Conservation (phyloP, 139 green algal species). For the Prasinococcaceae sp. region DNA sequence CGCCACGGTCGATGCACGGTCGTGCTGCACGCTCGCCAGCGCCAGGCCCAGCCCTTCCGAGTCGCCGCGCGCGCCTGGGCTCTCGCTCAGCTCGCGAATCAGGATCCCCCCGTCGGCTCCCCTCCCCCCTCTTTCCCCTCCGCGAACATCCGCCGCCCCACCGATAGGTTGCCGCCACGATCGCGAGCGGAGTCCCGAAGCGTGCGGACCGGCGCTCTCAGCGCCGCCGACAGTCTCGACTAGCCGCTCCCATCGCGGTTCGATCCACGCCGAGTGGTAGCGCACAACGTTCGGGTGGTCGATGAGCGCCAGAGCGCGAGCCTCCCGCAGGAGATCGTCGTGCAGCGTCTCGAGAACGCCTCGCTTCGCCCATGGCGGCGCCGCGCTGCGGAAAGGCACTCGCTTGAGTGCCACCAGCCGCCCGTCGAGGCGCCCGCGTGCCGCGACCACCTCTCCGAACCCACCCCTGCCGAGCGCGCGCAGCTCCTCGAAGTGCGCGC, state of each 20-base stretch:
- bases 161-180: background rate
- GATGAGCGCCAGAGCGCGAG: background rate
- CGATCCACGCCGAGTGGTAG: conserved; percentile 1
- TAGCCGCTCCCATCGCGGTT: background rate
- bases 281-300: background rate
- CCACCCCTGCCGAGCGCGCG: background rate
- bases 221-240: background rate
- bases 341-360: background rate
- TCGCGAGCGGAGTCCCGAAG: background rate
- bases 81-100: too few species aligned
- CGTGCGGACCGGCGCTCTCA: background rate
- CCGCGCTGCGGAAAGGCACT: background rate
- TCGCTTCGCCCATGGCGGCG: background rate
- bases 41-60: too few species aligned
- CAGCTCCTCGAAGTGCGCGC: background rate
- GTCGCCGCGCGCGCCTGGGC: too few species aligned
- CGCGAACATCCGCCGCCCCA: too few species aligned
- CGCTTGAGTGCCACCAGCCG: background rate
- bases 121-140: too few species aligned
- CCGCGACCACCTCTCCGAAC: background rate
- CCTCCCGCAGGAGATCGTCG: conserved; percentile 1
- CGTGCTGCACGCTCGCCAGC: too few species aligned
- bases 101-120: too few species aligned
- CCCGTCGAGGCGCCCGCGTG: background rate
- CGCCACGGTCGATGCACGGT: too few species aligned